Conservation (phyloP, 225 moss, liverwort and hornwort species). For the Sphagnum tenellum region DNA sequence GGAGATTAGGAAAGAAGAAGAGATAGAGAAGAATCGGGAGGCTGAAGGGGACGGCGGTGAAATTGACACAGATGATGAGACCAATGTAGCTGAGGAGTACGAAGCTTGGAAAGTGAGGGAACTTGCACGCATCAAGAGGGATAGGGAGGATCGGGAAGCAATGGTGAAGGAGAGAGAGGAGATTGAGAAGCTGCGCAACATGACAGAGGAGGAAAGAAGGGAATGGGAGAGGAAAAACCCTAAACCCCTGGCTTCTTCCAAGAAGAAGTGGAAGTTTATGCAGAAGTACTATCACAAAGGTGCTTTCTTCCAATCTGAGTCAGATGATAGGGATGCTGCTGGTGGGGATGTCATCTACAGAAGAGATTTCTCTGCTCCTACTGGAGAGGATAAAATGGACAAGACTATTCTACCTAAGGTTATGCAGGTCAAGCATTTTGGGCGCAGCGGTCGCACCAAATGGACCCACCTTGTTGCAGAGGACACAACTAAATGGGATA, state of each 20-base stretch:
- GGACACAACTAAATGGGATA: conserved; percentile 91
- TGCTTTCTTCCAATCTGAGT: conserved; percentile 89
- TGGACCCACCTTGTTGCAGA: conserved; percentile 94
- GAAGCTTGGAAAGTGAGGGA: conserved; percentile 96
- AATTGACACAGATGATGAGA: conserved; percentile 92
- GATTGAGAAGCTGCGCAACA: conserved; percentile 65
- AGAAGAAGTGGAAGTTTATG: conserved; percentile 99
- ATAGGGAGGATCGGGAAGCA: conserved; percentile 87
- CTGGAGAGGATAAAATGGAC: conserved; percentile 90
- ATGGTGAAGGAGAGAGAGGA: conserved; percentile 93
- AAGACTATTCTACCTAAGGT: conserved; percentile 83
- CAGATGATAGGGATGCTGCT: conserved; percentile 54
- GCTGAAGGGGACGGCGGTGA: conserved; percentile 89
- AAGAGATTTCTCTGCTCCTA: conserved; percentile 83
- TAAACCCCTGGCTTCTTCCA: conserved; percentile 65
- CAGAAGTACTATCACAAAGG: conserved; percentile 98
- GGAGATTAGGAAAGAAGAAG: conserved; percentile 87
- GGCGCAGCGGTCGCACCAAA: conserved; percentile 83
- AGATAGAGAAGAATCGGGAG: conserved; percentile 88
- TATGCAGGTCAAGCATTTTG: conserved; percentile 94
- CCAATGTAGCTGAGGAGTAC: conserved; percentile 93
- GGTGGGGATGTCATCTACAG: conserved; percentile 57
- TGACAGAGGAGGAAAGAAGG: conserved; percentile 94
- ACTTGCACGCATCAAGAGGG: conserved; percentile 93
- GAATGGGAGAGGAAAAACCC: conserved; percentile 99